A percentile compares a stretch with the other conserved stretches of the same genome.
Conservation (phyloP, 2,329 filamentous ascomycete species). For the Trichophyton benhamiae region DNA sequence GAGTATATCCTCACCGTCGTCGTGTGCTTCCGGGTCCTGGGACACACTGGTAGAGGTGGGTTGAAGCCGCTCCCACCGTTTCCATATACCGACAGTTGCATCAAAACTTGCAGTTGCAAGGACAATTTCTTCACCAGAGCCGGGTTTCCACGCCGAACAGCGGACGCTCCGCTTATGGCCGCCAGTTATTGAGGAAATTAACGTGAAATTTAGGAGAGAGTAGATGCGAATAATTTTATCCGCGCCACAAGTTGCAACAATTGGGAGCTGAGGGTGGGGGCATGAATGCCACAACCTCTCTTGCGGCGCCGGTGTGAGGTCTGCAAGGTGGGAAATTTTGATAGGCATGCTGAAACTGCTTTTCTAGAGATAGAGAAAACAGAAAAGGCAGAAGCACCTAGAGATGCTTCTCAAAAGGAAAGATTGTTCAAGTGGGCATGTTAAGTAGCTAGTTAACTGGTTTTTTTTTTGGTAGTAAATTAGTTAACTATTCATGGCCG, state of each 20-base stretch:
- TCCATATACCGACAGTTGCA: slow-evolving; percentile 77
- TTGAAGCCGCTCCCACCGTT: slow-evolving; percentile 43
- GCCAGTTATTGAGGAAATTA: slow-evolving; percentile 67
- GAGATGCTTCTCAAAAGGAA: no score
- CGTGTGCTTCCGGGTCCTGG: slow-evolving; percentile 7
- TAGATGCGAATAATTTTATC: slow-evolving; percentile 82
- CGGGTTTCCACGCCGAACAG: slow-evolving; percentile 75
- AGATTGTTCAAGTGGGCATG: no score
- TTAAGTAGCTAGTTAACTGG: no score
- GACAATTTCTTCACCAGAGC: slow-evolving; percentile 53
- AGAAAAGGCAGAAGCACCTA: no score
- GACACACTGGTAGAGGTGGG: slow-evolving; percentile 12
- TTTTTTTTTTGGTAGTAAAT: no score
- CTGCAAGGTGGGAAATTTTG: slow-evolving; percentile 30
- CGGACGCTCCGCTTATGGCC: slow-evolving; percentile 89
- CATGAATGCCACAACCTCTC: slow-evolving; percentile 71
- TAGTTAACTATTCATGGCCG: no score
- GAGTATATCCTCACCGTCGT: slow-evolving; percentile 19
- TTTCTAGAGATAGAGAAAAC: no score
- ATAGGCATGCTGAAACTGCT: no score
- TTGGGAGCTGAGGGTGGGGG: slow-evolving; percentile 74
- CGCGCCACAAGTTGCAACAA: slow-evolving; percentile 78
- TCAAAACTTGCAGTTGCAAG: slow-evolving; percentile 91
- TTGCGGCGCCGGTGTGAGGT: slow-evolving; percentile 40
- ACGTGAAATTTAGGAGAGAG: slow-evolving; percentile 66